phyloP scores from a whole-genome alignment of 495 filamentous ascomycete genomes.

The Aspergillus heteromorphus region DNA sequence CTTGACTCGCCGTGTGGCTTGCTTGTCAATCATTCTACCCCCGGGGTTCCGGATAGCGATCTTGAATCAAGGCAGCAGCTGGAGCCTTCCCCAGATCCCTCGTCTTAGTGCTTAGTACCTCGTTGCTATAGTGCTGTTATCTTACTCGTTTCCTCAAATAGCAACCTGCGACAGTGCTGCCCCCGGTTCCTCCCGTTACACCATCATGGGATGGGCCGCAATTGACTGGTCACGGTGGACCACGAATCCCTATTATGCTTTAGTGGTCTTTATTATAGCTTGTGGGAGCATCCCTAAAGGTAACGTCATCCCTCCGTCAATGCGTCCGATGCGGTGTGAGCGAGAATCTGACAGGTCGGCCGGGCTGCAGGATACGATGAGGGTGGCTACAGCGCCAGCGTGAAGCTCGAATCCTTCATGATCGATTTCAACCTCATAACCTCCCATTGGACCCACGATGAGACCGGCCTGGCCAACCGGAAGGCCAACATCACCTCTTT shows the following conservation, averaged over 20 bases:
- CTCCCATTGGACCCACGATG: constrained; percentile 31
- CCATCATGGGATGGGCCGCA: constrained; percentile 23
- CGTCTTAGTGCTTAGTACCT: constrained; percentile 3
- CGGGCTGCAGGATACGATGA: constrained; percentile 40
- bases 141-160: background rate
- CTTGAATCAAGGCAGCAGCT: background rate
- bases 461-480: constrained; percentile 35
- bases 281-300: constrained; percentile 44
- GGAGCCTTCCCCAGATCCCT: constrained; percentile 17
- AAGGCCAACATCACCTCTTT: constrained; percentile 44
- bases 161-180: background rate
- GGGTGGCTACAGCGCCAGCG: constrained; percentile 42
- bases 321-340: background rate
- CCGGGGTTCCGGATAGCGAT: background rate
- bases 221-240: constrained; percentile 33
- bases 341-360: constrained; percentile 7
- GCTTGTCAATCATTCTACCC: background rate
- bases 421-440: constrained; percentile 35
- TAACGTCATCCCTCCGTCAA: constrained; percentile 6
- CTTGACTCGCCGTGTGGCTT: background rate
- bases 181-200: constrained; percentile 1
- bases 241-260: constrained; percentile 36
- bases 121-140: background rate
- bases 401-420: constrained; percentile 34
- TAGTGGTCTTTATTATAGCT: constrained; percentile 36